These are phyloP conservation scores for Aspergillus affinis DNA, from an alignment of 495 filamentous ascomycete genomes.

Conservation along the genomic window DNA sequence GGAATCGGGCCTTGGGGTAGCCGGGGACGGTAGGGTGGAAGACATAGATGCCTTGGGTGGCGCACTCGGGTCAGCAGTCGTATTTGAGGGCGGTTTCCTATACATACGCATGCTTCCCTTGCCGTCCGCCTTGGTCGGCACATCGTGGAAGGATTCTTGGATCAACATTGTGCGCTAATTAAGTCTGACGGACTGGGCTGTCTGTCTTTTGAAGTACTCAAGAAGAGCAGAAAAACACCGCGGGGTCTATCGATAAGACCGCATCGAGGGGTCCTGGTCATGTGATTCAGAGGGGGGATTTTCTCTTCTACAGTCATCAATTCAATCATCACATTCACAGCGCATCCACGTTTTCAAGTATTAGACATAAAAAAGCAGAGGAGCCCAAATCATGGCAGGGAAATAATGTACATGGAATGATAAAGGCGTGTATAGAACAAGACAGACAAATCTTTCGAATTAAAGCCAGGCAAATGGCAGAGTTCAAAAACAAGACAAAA, in stretches of 20 bases:
- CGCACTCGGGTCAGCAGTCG: not conserved
- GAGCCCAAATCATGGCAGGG: conserved; percentile 3
- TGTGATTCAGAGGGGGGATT: conserved; percentile 4
- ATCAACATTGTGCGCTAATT: conserved; percentile 58
- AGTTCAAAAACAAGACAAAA: not conserved
- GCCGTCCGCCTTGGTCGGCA: conserved; percentile 63
- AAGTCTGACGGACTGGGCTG: not conserved
- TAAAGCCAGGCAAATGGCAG: not conserved
- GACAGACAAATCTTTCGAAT: not conserved
- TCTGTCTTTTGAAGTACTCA: not conserved
- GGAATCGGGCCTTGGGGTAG: conserved; percentile 87
- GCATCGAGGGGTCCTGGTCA: conserved; percentile 12
- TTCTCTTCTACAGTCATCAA: not conserved
- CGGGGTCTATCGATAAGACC: conserved; percentile 7
- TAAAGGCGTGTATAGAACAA: not conserved
- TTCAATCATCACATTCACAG: not conserved
- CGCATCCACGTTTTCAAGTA: not conserved
- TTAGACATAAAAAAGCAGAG: conserved; percentile 4
- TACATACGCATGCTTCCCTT: conserved; percentile 60
- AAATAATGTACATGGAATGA: conserved; percentile 22
- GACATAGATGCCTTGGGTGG: conserved; percentile 70
- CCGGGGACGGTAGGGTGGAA: conserved; percentile 83
- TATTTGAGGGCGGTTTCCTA: not conserved
- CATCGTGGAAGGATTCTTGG: conserved; percentile 64
- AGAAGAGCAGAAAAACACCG: not conserved